phyloP scores from a whole-genome alignment of 1,139 yeast species.

The Lizanozyma gosingica region DNA sequence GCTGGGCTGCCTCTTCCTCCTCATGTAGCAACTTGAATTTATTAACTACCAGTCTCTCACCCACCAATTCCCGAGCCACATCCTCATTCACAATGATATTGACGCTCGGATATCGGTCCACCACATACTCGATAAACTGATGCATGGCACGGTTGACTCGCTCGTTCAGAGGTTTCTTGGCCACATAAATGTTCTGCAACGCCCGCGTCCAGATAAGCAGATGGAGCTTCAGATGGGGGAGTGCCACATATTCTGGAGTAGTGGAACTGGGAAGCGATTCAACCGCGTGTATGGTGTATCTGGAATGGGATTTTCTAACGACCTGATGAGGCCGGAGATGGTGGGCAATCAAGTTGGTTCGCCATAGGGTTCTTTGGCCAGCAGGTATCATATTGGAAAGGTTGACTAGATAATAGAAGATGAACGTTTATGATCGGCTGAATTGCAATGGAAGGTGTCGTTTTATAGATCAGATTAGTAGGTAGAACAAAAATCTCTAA shows the following conservation, averaged over 20 bases:
- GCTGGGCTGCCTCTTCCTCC: constrained; percentile 11
- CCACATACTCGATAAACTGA: constrained; percentile 48
- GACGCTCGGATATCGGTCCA: constrained; percentile 52
- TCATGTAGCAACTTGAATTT: constrained; percentile 2
- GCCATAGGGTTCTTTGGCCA: constrained; percentile 1
- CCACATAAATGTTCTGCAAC: constrained; percentile 63
- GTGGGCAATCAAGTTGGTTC: constrained; percentile 1
- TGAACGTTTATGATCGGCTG: too few relatives aligned
- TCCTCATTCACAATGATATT: constrained; percentile 73
- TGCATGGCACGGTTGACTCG: constrained; percentile 60
- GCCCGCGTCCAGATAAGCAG: constrained; percentile 39
- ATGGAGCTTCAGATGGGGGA: constrained; percentile 40
- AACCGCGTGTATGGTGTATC: neutral
- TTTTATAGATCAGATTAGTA: too few relatives aligned
- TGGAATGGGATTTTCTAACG: neutral
- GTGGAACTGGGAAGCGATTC: neutral
- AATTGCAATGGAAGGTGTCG: too few relatives aligned
- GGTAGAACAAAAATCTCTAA: too few relatives aligned
- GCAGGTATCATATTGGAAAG: too few relatives aligned
- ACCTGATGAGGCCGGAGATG: neutral
- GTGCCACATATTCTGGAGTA: constrained; percentile 31
- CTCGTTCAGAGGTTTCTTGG: constrained; percentile 76
- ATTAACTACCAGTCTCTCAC: constrained; percentile 17
- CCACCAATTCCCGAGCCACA: constrained; percentile 62
- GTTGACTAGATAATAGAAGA: too few relatives aligned